Percentiles rank a stretch among this genome's conserved stretches.
phyloP scores from a whole-genome alignment of 2,329 filamentous ascomycete species.

The Neopestalotiopsis rosae region DNA sequence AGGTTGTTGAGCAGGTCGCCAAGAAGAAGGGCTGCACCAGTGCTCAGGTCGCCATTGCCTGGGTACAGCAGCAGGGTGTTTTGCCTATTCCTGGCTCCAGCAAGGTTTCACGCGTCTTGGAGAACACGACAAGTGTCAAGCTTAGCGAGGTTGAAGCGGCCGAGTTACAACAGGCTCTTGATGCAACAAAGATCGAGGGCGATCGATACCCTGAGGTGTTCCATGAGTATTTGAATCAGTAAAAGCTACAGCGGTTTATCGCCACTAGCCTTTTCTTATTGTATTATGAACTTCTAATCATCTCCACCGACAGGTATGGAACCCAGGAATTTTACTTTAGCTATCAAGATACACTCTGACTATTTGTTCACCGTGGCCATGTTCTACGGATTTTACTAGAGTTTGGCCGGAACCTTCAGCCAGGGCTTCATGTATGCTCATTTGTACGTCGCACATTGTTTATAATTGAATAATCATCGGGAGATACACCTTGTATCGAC shows the following conservation, averaged over 20 bases:
- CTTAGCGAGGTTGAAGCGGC: slow-evolving; percentile 43
- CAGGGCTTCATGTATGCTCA: no score
- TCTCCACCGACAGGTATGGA: no score
- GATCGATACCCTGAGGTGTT: slow-evolving; percentile 34
- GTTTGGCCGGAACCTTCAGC: no score
- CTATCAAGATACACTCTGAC: no score
- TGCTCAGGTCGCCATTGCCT: slow-evolving; percentile 60
- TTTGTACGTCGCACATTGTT: no score
- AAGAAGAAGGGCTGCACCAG: slow-evolving; percentile 51
- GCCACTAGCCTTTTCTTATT: no score
- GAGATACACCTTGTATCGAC: no score
- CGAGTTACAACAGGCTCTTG: slow-evolving; percentile 38
- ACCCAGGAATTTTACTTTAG: no score
- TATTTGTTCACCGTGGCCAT: no score
- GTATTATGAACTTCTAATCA: no score
- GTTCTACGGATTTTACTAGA: no score
- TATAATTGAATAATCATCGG: no score
- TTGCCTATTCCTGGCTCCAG: not conserved
- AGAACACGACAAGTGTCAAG: slow-evolving; percentile 34
- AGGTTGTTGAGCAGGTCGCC: slow-evolving; percentile 52
- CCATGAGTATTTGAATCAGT: not conserved
- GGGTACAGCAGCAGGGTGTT: slow-evolving; percentile 34
- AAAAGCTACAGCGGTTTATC: not conserved
- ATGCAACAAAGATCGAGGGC: slow-evolving; percentile 36
- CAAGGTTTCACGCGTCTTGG: not conserved